phyloP scores from a whole-genome alignment of 495 filamentous ascomycete genomes.

The Penicillium maclennaniae region DNA sequence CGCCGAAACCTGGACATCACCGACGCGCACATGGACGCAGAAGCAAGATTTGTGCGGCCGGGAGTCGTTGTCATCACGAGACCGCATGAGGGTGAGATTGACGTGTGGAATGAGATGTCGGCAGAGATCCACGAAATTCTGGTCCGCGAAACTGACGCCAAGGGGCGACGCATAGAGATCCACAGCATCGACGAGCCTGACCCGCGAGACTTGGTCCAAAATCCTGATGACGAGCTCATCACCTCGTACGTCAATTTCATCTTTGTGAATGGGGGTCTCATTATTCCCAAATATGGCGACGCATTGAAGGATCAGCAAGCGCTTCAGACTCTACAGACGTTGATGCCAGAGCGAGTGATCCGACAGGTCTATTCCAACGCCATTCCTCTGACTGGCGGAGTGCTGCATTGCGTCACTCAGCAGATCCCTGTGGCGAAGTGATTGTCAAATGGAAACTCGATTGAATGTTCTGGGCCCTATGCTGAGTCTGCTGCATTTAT shows the following conservation, averaged over 20 bases:
- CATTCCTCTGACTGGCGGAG: constrained; percentile 26
- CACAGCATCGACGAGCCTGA: constrained; percentile 22
- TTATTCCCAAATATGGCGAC: constrained; percentile 27
- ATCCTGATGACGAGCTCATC: constrained; percentile 18
- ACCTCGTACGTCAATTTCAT: constrained; percentile 29
- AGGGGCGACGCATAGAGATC: constrained; percentile 21
- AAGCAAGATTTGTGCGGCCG: constrained; percentile 24
- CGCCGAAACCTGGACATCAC: constrained; percentile 23
- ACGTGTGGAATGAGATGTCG: constrained; percentile 22
- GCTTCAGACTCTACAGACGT: constrained; percentile 14
- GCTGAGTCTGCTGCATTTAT: too few relatives aligned
- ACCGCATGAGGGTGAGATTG: constrained; percentile 7
- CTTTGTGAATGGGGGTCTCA: constrained; percentile 25
- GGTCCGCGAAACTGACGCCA: constrained; percentile 19
- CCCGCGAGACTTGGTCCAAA: constrained; percentile 11
- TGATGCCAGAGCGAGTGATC: constrained; percentile 19
- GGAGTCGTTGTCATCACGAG: constrained; percentile 21
- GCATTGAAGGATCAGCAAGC: constrained; percentile 15
- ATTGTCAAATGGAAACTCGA: too few relatives aligned
- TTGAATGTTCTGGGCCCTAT: too few relatives aligned
- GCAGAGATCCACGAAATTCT: constrained; percentile 20
- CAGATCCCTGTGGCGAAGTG: constrained; percentile 7
- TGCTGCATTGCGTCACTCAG: constrained; percentile 29
- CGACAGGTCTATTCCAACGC: constrained; percentile 23
- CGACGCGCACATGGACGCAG: constrained; percentile 26